Evolutionary conservation across 208 protist genomes (phyloP).

Genomic region (Wallacemonas sp.): DNA sequence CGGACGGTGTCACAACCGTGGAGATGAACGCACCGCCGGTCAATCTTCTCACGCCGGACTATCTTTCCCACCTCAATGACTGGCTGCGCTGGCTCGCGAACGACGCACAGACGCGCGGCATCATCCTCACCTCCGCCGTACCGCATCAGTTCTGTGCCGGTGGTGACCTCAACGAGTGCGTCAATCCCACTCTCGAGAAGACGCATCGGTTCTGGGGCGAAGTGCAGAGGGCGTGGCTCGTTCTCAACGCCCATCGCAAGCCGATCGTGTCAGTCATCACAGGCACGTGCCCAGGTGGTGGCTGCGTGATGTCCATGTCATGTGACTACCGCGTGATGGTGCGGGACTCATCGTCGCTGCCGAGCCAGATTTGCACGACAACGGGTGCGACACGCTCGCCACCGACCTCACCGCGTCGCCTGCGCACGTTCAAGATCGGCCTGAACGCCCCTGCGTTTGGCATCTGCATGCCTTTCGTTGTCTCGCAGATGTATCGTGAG

Average conservation of each 20-base stretch:
- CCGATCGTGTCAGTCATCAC: constrained; percentile 41
- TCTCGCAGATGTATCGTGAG: constrained; percentile 26
- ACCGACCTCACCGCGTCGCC: background rate
- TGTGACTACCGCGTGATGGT: constrained; percentile 55
- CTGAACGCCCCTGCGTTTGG: constrained; percentile 40
- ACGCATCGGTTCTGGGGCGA: constrained; percentile 21
- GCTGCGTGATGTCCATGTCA: constrained; percentile 40
- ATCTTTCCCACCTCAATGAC: constrained; percentile 8
- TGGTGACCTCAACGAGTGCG: constrained; percentile 28
- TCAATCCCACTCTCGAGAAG: constrained; percentile 9
- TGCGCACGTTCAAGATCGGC: constrained; percentile 25
- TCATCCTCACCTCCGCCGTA: constrained; percentile 37
- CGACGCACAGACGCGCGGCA: background rate
- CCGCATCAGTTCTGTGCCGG: constrained; percentile 32
- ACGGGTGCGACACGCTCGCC: background rate
- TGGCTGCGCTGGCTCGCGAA: constrained; percentile 14
- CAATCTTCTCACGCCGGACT: constrained; percentile 13
- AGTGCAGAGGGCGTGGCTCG: constrained; percentile 34
- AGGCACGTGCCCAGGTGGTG: constrained; percentile 33
- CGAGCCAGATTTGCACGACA: background rate
- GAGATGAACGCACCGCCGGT: constrained; percentile 9
- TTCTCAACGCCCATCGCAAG: constrained; percentile 34
- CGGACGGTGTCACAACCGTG: constrained; percentile 13
- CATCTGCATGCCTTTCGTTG: constrained; percentile 38
- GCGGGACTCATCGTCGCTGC: background rate